Base-by-base conservation (phyloP, 2,329 filamentous ascomycete species). In the Aspergillus phoenicis region DNA sequence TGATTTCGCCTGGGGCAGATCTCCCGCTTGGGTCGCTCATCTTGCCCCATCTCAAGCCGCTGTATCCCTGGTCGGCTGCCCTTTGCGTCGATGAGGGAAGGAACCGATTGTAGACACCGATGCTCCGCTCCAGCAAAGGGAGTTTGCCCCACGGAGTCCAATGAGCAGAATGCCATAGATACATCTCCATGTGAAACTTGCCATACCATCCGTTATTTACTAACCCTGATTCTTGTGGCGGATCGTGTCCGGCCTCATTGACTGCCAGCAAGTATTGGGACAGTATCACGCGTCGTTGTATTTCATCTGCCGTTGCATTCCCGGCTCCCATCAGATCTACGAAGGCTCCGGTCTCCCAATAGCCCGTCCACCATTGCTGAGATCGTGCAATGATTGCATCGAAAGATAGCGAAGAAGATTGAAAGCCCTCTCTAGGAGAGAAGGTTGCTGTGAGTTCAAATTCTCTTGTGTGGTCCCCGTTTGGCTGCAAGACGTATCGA, bases 1-100 rank as follows among this genome's bases (percentile, higher is more conserved):
- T 88, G 68, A 87, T 87, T 63, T 85, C 82, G 2, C 86, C 85
- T 0, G 85, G 85, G 1, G 84, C 83, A 51, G 80, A 83, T 10
- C 82, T 77, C 26, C 84, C 83, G 0, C 79, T 81, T 0, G 84
- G 82, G 67, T 86, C 84, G 8, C 80, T 84, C 84, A 86, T 86
- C 67, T 87, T 84, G 2, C 81, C 81, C 71, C 81, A 79, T 30
- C 85, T 54, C 67, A 82, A 82, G 69, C 77, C 77, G 15, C 70
- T 54, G 61, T 79, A 79, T 30, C 77, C 77, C 63, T 79, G 77
- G 4, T 70, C 58, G 13, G 62, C 26, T 1, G 77, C 77, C 8
- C 77, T 68, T 5, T 72, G 68, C n/a, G 74, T 68, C 36, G 73
- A 77, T 5, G 71, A 71, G 1, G 68, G 62, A 0, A 79, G 78